phyloP scores from a whole-genome alignment of 305 asterid species.

The Fraxinus ornus region DNA sequence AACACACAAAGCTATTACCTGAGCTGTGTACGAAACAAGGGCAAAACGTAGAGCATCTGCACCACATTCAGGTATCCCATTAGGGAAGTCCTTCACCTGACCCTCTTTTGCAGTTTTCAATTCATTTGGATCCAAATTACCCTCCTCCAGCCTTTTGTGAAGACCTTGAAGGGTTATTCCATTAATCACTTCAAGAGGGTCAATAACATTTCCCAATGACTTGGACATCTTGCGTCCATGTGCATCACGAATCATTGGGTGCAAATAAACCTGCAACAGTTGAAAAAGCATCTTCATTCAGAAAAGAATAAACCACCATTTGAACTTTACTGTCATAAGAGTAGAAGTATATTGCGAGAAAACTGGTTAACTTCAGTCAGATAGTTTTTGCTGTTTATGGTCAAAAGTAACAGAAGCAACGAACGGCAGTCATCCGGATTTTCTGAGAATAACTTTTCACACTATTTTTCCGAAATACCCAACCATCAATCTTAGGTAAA shows the following conservation, averaged over 20 bases:
- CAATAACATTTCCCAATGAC: constrained; percentile 89
- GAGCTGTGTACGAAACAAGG: constrained; percentile 89
- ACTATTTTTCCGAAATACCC: not conserved
- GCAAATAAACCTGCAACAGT: constrained; percentile 71
- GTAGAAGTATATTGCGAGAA: not conserved
- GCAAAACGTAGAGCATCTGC: constrained; percentile 97
- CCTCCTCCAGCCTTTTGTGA: constrained; percentile 84
- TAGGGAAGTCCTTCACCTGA: constrained; percentile 83
- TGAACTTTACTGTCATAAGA: not conserved
- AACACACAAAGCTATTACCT: constrained; percentile 45
- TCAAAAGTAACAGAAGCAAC: not conserved
- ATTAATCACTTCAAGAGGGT: constrained; percentile 84
- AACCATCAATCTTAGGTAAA: not conserved
- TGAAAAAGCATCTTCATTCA: constrained; percentile 10
- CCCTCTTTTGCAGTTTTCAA: constrained; percentile 83
- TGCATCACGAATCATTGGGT: constrained; percentile 95
- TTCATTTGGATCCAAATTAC: constrained; percentile 83
- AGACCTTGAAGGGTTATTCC: constrained; percentile 78
- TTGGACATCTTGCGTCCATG: constrained; percentile 99
- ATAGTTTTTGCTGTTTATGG: not conserved
- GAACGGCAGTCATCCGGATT: not conserved
- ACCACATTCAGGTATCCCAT: constrained; percentile 91
- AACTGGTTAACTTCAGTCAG: not conserved
- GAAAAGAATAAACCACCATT: not conserved
- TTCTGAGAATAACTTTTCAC: not conserved